Conservation (phyloP, 106 monocot genomes). For the Amphibolis antarctica region DNA sequence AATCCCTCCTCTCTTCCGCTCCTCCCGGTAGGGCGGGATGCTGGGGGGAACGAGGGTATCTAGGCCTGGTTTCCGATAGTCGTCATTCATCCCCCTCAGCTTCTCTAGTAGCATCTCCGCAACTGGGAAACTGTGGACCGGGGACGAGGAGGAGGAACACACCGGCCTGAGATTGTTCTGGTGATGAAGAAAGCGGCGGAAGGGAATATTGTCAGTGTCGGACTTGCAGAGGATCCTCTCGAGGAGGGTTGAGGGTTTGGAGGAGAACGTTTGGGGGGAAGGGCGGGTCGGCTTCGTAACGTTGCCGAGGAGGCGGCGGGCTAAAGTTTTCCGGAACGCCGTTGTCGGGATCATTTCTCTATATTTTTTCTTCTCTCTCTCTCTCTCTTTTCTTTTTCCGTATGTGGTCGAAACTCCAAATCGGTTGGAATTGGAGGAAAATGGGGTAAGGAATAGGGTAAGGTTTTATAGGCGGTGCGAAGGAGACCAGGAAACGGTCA, state of each 20-base stretch:
- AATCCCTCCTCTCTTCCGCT: too few relatives aligned
- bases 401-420: too few relatives aligned
- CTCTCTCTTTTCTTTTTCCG: too few relatives aligned
- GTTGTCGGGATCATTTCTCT: background rate
- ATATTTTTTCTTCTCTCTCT: background rate
- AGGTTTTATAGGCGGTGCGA: too few relatives aligned
- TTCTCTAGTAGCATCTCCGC: conserved; percentile 11
- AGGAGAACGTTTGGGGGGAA: background rate
- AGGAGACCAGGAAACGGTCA: too few relatives aligned
- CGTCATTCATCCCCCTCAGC: conserved; percentile 1
- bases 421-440: too few relatives aligned
- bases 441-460: too few relatives aligned
- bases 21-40: too few relatives aligned
- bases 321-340: conserved; percentile 10
- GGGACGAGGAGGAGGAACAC: background rate
- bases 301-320: conserved; percentile 1
- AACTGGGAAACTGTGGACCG: background rate
- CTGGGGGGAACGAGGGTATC: background rate
- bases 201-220: background rate
- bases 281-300: background rate
- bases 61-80: background rate
- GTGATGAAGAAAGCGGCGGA: background rate
- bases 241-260: background rate
- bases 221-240: conserved; percentile 5
- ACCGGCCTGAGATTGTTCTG: too few relatives aligned